phyloP scores from a whole-genome alignment of 352 stramenopile species.

The Aphanomyces euteiches region DNA sequence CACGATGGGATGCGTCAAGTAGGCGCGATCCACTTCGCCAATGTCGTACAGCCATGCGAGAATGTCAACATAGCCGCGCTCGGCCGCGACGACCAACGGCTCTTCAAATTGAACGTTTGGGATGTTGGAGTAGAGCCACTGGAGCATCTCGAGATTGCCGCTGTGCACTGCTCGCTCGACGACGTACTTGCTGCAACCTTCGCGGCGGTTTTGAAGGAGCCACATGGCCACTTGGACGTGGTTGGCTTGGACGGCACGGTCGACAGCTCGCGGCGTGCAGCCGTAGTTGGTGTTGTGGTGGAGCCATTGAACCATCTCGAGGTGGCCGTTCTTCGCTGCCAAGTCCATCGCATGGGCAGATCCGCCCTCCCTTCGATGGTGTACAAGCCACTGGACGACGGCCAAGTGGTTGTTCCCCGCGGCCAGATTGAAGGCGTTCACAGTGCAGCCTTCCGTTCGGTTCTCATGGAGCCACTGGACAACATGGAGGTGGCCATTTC shows the following conservation, averaged over 20 bases:
- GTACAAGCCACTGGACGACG: not conserved
- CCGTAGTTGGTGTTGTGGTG: not conserved
- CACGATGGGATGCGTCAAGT: no score
- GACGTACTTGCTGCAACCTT: not conserved
- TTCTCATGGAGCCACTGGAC: constrained; percentile 33
- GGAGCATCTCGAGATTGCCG: not conserved
- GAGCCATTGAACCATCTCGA: constrained; percentile 5
- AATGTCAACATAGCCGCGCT: no score
- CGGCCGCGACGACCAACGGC: no score
- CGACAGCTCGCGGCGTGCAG: not conserved
- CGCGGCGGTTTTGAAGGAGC: not conserved
- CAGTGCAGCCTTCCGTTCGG: constrained; percentile 7
- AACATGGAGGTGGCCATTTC: constrained; percentile 34
- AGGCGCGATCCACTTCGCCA: no score
- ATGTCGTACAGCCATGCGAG: no score
- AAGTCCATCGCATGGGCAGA: not conserved
- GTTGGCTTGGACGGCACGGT: not conserved
- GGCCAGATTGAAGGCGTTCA: not conserved
- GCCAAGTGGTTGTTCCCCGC: constrained; percentile 7
- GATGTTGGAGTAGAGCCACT: not conserved
- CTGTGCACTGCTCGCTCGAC: not conserved
- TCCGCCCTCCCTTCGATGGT: not conserved
- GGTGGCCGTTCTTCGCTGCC: not conserved
- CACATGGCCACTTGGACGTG: not conserved
- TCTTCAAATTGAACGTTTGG: no score